Base-by-base conservation (phyloP, 1,284 basidiomycete genomes). In the Pseudozyma flocculosa region DNA sequence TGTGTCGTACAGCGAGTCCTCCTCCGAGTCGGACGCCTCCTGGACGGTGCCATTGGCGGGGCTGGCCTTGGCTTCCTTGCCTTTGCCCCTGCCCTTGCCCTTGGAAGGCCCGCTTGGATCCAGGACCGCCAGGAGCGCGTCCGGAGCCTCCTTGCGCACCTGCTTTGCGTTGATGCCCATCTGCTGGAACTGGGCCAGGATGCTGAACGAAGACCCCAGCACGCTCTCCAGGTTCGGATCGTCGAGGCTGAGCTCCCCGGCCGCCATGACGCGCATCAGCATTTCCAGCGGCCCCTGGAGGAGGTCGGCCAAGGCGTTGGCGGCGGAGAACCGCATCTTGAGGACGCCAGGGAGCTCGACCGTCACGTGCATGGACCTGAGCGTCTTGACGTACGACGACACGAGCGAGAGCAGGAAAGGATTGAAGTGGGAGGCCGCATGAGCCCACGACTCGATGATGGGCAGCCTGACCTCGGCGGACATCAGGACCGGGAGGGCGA, bases 341-440 rank as follows among this genome's bases (percentile, higher is more conserved):
- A 59, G 49, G 17, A 55, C 50, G 5, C 61, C 53, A 0, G 61
- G 55, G 32, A 55, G 50, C 15, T 54, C 41, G 24, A 64, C 55
- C 15, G 43, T 47, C 36, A 64, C 56, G 42, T 64, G 56, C 15
- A 52, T 50, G 19, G 61, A 43, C 10, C 61, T 52, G 4, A 64
- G 42, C 43, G 61, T 59, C 39, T 64, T 59, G 50, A 64, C 56
- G 37, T 56, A 64, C 23, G 59, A 59, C 30, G 61, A 56, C 8
- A 59, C 43, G 39, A 64, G 24, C 5, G 61, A 48, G 43, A 59
- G 19, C 32, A 64, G 50, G 30, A 55, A 56, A 15, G 48, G 61
- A 26, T 59, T 64, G 50, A 64, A 64, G 43, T 64, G 54, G 19
- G 56, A 54, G 1, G 61, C 56, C 23, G 50, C 50, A 11, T 52